Base-by-base conservation (phyloP, 164 flowering plant species). In the Piper betle region DNA sequence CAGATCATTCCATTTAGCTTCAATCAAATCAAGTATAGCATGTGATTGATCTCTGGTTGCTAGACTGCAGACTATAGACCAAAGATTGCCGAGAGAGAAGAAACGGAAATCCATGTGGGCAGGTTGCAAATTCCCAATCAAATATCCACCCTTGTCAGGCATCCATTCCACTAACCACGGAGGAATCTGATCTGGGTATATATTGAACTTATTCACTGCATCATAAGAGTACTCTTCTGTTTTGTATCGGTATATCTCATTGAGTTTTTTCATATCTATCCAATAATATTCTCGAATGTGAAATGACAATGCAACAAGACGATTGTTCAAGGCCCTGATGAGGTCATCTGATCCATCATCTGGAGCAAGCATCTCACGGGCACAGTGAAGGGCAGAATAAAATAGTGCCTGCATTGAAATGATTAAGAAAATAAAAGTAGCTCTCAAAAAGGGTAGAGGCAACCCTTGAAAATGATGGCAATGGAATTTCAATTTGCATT, bases 91-190 rank as follows among this genome's bases (percentile, higher is more conserved):
- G 16, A 88, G 88, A 62, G 94, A 76, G 69, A 91, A 91, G 80
- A 86, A 88, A 59, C 97, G 85, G 73, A 91, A 91, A 64, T 88
- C 97, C 97, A 91, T 91, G 66, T 88, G 94, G 64, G 96, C 97
- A 19, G 96, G 96, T 69, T 86, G 91, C 66, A 91, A 67, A 66
- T 91, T 91, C 65, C 97, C 97, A 58, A 88, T 91, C 62, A 88
- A 69, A 73, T 86, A 88, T 38, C 97, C 97, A 53, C 97, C 97
- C 66, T 57, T 78, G n/a, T 38, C 66, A 37, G 97, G 94, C 92
- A 91, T 85, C 82, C 86, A 91, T 20, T 80, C 92, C 65, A 83
- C 88, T 39, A 88, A 71, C 96, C 96, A 91, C 4, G 86, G 81
- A 64, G 97, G 81, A 57, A 91, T 84, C 66, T 88, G 96, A 75